Base-by-base conservation (phyloP, 805 yeast species). In the Suhomyces kilbournensis region DNA sequence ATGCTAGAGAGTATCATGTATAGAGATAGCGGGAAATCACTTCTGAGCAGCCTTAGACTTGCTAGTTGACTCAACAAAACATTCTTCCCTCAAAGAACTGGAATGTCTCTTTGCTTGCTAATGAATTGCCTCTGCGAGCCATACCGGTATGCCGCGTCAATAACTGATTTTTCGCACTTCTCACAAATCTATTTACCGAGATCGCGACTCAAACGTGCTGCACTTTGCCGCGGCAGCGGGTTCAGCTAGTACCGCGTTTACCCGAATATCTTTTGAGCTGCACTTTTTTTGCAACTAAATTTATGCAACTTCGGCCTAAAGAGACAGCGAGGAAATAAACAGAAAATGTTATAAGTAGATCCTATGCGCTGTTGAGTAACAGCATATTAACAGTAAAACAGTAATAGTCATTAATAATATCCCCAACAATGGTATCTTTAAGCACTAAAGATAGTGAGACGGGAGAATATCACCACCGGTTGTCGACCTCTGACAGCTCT, bases 401-500 rank as follows among this genome's bases (percentile, higher is more conserved):
- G 25, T 22, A 22, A 22, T 22, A n/a, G n/a, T n/a, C n/a, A n/a
- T n/a, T n/a, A n/a, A n/a, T 5, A 22, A 22, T 4, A 22, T 22
- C 6, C 25, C 7, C 25, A 4, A 22, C 25, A 22, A 48, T 48
- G 50, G 30, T n/a, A 19, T 38, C 50, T 5, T n/a, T 32, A 6
- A 19, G 44, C 28, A 45, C 49, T 4, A 47, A 50, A 25, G 40
- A 34, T 6, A 46, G 47, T 12, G 53, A 46, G 26, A 20, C 39
- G 30, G 44, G 34, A 3, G 30, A 28, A 17, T 42, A 25, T 42
- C 51, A 47, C 26, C 43, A 30, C 22, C 44, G 48, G 22, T 26
- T 49, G 43, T 49, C 46, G 34, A 9, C 56, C 7, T 55, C 63
- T 3, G 44, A 49, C 35, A 54, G 53, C 10, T 17, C 53, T 4